Conservation (phyloP, 2,329 filamentous ascomycete species). For the Chrysoporthe austroafricana region DNA sequence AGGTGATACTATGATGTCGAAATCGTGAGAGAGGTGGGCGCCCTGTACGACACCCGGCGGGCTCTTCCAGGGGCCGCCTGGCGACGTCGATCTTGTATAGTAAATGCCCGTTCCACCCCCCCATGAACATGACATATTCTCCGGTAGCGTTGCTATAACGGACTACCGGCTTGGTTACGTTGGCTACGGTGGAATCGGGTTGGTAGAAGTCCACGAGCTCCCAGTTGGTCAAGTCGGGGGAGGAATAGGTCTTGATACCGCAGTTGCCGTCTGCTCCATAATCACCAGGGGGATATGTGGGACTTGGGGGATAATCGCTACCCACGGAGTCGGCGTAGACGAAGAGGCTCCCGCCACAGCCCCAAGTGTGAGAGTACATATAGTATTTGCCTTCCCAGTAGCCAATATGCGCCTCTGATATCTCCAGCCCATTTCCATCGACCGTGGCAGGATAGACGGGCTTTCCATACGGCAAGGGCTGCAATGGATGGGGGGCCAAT, state of each 20-base stretch:
- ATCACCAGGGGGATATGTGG: background rate
- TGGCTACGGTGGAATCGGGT: background rate
- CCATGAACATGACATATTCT: slow-evolving; percentile 3
- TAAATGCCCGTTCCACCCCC: background rate
- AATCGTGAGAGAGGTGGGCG: background rate
- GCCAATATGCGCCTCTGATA: background rate
- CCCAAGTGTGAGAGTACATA: background rate
- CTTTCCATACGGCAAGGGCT: background rate
- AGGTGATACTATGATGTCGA: background rate
- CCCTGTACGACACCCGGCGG: background rate
- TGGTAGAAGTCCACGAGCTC: background rate
- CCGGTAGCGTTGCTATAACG: background rate
- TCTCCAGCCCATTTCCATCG: background rate
- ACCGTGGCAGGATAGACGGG: background rate
- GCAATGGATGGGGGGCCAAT: background rate
- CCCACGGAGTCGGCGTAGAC: background rate
- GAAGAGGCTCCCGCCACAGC: background rate
- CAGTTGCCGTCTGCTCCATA: slow-evolving; percentile 1
- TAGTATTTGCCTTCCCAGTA: background rate
- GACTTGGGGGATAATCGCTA: background rate
- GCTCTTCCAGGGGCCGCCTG: background rate
- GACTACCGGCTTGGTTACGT: background rate
- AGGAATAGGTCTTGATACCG: background rate
- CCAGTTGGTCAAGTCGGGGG: background rate
- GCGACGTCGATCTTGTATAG: background rate